phyloP scores from a whole-genome alignment of 495 filamentous ascomycete species.

The Lasiosphaeriaceae sp. region DNA sequence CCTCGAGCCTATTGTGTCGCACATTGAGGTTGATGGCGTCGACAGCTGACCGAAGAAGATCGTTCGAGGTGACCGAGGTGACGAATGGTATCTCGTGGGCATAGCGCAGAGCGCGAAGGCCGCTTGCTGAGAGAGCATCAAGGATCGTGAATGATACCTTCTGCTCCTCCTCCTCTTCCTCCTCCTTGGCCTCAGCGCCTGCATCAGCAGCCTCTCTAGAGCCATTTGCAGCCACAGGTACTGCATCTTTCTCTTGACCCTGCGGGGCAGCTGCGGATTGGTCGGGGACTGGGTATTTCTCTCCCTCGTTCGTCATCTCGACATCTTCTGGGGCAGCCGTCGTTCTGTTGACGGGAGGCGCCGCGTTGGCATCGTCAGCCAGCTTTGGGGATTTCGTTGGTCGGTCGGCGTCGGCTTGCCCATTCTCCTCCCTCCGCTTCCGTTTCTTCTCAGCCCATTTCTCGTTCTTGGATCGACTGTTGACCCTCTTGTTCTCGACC shows the following conservation, averaged over 20 bases:
- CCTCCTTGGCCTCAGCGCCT: conserved; percentile 1
- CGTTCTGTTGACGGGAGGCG: background rate
- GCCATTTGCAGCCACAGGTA: background rate
- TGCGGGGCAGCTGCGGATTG: background rate
- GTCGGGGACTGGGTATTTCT: conserved; percentile 16
- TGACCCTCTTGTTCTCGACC: conserved; percentile 43
- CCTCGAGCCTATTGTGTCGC: conserved; percentile 68
- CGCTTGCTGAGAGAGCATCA: conserved; percentile 92
- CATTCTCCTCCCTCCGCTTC: conserved; percentile 45
- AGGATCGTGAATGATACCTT: conserved; percentile 67
- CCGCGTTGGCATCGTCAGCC: conserved; percentile 10
- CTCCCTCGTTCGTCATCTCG: conserved; percentile 12
- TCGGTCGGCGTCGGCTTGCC: conserved; percentile 22
- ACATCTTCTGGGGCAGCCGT: conserved; percentile 6
- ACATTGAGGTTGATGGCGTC: conserved; percentile 79
- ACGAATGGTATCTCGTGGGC: conserved; percentile 81
- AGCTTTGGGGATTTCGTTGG: conserved; percentile 23
- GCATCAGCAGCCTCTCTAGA: background rate
- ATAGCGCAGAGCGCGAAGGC: conserved; percentile 87
- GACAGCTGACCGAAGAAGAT: conserved; percentile 73
- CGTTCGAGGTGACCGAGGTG: conserved; percentile 83
- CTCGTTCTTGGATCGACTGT: conserved; percentile 34
- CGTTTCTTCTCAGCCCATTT: conserved; percentile 41
- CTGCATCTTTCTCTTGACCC: background rate
- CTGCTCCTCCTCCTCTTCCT: conserved; percentile 15